phyloP scores from a whole-genome alignment of 768 basidiomycete species.

The Sistotremastrum niveocremeum region DNA sequence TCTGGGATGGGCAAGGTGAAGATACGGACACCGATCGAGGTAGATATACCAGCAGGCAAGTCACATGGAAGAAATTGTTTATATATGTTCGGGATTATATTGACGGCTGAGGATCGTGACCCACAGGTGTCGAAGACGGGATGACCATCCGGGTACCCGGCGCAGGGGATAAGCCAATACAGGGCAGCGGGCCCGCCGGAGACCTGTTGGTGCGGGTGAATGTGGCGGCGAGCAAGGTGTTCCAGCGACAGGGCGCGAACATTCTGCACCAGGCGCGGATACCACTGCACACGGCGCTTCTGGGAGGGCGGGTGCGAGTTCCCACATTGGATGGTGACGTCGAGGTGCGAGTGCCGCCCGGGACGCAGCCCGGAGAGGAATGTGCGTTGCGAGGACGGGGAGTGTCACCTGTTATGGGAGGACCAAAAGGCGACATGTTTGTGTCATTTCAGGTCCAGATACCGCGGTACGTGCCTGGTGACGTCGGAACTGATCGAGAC shows the following conservation, averaged over 20 bases:
- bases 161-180: conserved; percentile 72
- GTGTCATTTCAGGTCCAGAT: conserved; percentile 80
- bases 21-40: conserved; percentile 57
- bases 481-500: not conserved
- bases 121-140: conserved; percentile 81
- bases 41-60: conserved; percentile 79
- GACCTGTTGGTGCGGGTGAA: conserved; percentile 80
- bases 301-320: conserved; percentile 87
- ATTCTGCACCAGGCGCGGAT: conserved; percentile 83
- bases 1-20: conserved; percentile 82
- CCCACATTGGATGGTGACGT: conserved; percentile 94
- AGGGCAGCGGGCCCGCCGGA: conserved; percentile 64
- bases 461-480: conserved; percentile 55
- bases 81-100: not conserved
- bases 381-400: conserved; percentile 88
- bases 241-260: conserved; percentile 84
- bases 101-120: conserved; percentile 3
- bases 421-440: conserved; percentile 71
- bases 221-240: conserved; percentile 71
- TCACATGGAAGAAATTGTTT: conserved; percentile 5
- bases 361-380: conserved; percentile 95
- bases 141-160: conserved; percentile 77
- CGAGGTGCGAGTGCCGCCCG: conserved; percentile 80
- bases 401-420: conserved; percentile 44
- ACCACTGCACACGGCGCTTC: conserved; percentile 79